A percentile compares a stretch with the other conserved stretches of the same genome.
Evolutionary conservation across 371 early-diverging fungal genomes (phyloP).

Genomic region (Mortierella sp.): DNA sequence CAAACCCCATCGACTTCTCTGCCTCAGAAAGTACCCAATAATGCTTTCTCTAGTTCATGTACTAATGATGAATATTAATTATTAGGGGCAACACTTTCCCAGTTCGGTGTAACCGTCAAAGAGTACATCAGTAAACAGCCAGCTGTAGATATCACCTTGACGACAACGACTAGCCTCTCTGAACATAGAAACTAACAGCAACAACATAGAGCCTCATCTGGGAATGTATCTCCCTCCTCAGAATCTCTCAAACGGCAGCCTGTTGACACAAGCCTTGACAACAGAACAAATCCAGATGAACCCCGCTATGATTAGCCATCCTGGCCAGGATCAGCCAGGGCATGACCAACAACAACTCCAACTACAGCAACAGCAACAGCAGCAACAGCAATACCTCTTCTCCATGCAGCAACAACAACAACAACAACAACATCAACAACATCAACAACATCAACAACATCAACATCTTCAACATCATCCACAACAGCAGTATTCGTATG

Average conservation of each 20-base stretch:
- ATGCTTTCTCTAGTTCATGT: background rate
- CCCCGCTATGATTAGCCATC: background rate
- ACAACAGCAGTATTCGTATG: background rate
- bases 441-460: constrained; percentile 18
- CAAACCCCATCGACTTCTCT: background rate
- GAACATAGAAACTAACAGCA: constrained; percentile 4
- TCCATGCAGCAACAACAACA: background rate
- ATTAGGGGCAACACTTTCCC: background rate
- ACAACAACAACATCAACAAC: background rate
- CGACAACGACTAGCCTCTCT: background rate
- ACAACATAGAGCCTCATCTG: background rate
- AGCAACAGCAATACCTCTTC: constrained; percentile 11
- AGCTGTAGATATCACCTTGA: background rate
- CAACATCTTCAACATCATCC: background rate
- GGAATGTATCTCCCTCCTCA: constrained; percentile 28
- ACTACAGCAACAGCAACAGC: constrained; percentile 23
- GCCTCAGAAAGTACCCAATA: no score
- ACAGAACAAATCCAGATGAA: constrained; percentile 33
- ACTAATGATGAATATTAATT: background rate
- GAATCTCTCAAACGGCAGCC: constrained; percentile 25
- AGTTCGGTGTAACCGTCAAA: constrained; percentile 9
- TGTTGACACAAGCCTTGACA: constrained; percentile 41
- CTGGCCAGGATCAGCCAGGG: constrained; percentile 8
- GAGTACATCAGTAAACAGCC: background rate
- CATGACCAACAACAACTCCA: constrained; percentile 20